These are phyloP conservation scores for Cynanchum wilfordii DNA, from an alignment of 257 asterid species.

Conservation along the genomic window DNA sequence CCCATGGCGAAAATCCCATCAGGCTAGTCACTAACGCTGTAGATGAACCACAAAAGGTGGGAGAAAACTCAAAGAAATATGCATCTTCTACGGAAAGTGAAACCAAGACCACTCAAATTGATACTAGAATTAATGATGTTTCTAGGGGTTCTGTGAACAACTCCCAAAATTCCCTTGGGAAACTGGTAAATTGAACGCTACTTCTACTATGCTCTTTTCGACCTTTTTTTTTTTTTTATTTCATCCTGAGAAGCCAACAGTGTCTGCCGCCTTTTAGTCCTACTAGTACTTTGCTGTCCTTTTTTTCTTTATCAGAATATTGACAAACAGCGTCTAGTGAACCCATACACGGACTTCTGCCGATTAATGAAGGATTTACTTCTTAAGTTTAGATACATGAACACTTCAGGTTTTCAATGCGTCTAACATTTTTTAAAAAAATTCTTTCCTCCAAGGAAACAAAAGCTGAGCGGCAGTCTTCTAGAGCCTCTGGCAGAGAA, in stretches of 20 bases:
- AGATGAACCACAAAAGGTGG: constrained; percentile 23
- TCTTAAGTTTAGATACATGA: neutral
- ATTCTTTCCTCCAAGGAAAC: constrained; percentile 28
- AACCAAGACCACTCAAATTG: constrained; percentile 19
- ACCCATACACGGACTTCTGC: neutral
- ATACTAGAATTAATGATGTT: constrained; percentile 19
- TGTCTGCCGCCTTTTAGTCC: too few relatives aligned
- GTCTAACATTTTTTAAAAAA: neutral
- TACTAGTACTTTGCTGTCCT: too few relatives aligned
- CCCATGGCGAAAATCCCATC: constrained; percentile 39
- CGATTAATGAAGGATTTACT: neutral
- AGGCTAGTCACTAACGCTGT: constrained; percentile 42
- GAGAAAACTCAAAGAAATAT: constrained; percentile 17
- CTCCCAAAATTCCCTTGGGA: constrained; percentile 21
- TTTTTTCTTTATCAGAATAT: neutral
- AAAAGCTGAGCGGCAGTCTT: constrained; percentile 28
- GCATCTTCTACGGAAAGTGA: constrained; percentile 28
- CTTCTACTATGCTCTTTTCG: too few relatives aligned
- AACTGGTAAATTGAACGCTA: constrained; percentile 29
- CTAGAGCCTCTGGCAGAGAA: constrained; percentile 37
- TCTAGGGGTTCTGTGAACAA: constrained; percentile 23
- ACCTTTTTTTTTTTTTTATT: too few relatives aligned
- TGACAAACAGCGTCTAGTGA: neutral
- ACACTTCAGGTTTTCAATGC: neutral
- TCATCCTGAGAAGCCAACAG: neutral